These are phyloP conservation scores for Gnomoniopsis sp. DNA, from an alignment of 2,329 filamentous ascomycete genomes.

Conservation along the genomic window DNA sequence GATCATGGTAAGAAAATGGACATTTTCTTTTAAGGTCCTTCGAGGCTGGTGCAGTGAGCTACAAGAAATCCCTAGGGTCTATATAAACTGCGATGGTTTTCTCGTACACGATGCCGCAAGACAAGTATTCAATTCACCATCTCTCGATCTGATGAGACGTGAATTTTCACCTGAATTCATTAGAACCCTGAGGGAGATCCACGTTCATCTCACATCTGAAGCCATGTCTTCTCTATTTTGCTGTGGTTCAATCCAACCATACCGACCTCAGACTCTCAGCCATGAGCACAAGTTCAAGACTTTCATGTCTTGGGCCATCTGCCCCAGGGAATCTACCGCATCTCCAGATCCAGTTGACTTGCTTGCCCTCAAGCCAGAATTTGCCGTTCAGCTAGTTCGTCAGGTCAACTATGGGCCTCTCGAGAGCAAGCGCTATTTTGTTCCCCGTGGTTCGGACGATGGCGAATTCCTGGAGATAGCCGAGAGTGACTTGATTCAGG, in stretches of 20 bases:
- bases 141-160: no score
- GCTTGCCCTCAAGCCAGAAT: constrained; percentile 17
- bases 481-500: constrained; percentile 35
- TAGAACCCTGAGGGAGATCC: no score
- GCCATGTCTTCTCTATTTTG: constrained; percentile 25
- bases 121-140: no score
- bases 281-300: constrained; percentile 25
- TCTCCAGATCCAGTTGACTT: constrained; percentile 6
- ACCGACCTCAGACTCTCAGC: constrained; percentile 22
- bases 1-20: no score
- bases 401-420: constrained; percentile 43
- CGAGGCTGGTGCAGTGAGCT: no score
- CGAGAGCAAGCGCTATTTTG: constrained; percentile 41
- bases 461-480: constrained; percentile 32
- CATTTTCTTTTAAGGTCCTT: no score
- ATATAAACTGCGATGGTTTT: no score
- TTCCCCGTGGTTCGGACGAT: constrained; percentile 14
- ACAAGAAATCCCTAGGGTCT: no score
- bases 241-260: constrained; percentile 22
- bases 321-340: constrained; percentile 19
- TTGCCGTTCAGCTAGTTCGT: constrained; percentile 38
- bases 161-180: no score
- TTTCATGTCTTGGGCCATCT: constrained; percentile 30
- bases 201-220: background rate
- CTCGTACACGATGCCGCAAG: no score